Evolutionary conservation across 148 eudicot genomes (phyloP).

Genomic region (Mesembryanthemum crystallinum): DNA sequence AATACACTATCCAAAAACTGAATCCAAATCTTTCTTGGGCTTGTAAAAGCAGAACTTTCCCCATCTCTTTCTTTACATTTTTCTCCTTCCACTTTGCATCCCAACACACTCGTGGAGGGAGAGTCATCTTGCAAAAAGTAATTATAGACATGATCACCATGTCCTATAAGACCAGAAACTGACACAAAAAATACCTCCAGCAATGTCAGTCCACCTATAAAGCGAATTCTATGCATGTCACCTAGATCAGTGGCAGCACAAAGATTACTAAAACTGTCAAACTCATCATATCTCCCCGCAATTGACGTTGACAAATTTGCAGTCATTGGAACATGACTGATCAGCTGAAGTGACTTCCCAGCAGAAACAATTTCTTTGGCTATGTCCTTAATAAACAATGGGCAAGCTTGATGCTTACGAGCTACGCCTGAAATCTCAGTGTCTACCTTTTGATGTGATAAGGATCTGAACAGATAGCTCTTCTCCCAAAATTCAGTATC

Average conservation of each 20-base stretch:
- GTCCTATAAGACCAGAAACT: slow-evolving; percentile 69
- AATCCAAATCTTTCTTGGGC: slow-evolving; percentile 55
- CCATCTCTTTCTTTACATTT: slow-evolving; percentile 24
- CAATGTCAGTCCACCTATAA: slow-evolving; percentile 55
- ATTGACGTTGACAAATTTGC: slow-evolving; percentile 29
- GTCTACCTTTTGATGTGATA: slow-evolving; percentile 40
- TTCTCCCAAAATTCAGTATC: slow-evolving; percentile 97
- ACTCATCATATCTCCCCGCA: slow-evolving; percentile 25
- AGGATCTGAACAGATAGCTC: slow-evolving; percentile 63
- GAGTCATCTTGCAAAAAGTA: slow-evolving; percentile 48
- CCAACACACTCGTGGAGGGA: slow-evolving; percentile 32
- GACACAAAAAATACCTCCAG: slow-evolving; percentile 83
- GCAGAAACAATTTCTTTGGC: slow-evolving; percentile 77
- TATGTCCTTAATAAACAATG: slow-evolving; percentile 74
- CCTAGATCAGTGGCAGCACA: slow-evolving; percentile 17
- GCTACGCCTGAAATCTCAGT: slow-evolving; percentile 27
- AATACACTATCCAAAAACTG: slow-evolving; percentile 51
- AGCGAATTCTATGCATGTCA: slow-evolving; percentile 26
- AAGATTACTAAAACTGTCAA: slow-evolving; percentile 20
- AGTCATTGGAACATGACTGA: slow-evolving; percentile 59
- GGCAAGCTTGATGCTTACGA: slow-evolving; percentile 55
- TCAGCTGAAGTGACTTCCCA: slow-evolving; percentile 93
- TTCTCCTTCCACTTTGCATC: slow-evolving; percentile 22
- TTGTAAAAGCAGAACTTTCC: slow-evolving; percentile 27
- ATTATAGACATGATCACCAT: slow-evolving; percentile 79